Evolutionary conservation across 108 stramenopile species (phyloP), one percentile per base, ranked within the genome.

Genomic region (Ochromonas danica): DNA sequence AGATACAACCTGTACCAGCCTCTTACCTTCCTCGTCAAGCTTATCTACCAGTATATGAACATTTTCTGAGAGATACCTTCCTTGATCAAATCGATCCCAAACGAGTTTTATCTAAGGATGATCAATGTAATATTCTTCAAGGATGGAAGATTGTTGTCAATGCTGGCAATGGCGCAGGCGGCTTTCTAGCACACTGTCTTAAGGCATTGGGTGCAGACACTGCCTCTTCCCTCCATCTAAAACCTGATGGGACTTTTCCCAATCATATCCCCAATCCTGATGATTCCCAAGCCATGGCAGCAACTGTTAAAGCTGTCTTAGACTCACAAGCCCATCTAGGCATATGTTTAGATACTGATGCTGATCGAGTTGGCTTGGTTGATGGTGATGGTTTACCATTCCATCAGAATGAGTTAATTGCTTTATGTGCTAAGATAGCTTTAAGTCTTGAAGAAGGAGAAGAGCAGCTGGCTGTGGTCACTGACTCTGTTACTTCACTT

Each of bases 161-260:
- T 61, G 81, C 85, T n/a, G 85, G 83, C 70, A 85, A 85, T 79
- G 85, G 85, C 0, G 84, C 77, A 42, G 85, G 85, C 28, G 85
- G 84, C 38, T 84, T 85, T 28, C 25, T 85, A n/a, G 78, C 31
- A 14, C 14, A 36, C 35, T 39, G 63, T n/a, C 65, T 79, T 30
- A 30, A 67, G 40, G 17, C 65, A 75, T 65, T 83, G 40, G 84
- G 84, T 3, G 84, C 84, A 2, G 84, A 84, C 75, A 81, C 80
- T 1, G 1, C 39, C 6, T 82, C 82, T 33, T 83, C 82, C 79
- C 0, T 84, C 17, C 36, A 84, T 42, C 80, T 84, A 22, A 70
- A 81, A 22, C 84, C 84, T 2, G 84, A 84, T 40, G 84, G 84
- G 0, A 80, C 40, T 0, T 84, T 84, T 39, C 84, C 84, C 70